Conservation (phyloP, 441 rosid genomes). For the Syzygium malaccense region DNA sequence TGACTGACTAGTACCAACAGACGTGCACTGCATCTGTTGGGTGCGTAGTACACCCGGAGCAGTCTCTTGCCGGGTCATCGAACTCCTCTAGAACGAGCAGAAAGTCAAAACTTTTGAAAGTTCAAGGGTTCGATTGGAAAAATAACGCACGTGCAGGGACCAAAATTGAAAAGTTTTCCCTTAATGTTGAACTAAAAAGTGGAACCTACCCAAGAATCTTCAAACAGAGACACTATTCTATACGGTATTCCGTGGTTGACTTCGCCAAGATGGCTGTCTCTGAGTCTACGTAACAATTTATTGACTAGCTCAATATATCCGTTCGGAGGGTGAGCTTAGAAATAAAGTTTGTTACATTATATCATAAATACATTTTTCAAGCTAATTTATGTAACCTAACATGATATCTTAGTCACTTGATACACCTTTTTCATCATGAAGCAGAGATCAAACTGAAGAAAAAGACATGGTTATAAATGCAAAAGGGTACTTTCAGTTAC, state of each 20-base stretch:
- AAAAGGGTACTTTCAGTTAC: neutral
- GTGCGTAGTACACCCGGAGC: neutral
- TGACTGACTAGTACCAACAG: neutral
- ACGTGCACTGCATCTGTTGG: neutral
- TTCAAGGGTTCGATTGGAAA: neutral
- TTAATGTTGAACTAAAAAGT: neutral
- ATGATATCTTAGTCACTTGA: rapidly evolving
- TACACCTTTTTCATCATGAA: neutral
- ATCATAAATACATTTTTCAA: neutral
- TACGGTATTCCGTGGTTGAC: neutral
- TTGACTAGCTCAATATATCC: neutral
- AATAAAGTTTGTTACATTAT: neutral
- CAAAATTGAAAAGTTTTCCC: neutral
- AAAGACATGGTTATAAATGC: neutral
- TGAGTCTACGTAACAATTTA: neutral
- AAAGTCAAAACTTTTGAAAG: neutral
- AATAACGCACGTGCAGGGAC: neutral
- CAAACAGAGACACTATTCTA: neutral
- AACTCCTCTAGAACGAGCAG: neutral
- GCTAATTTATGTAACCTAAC: neutral
- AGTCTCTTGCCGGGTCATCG: neutral
- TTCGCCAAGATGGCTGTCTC: neutral
- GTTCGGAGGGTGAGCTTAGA: neutral
- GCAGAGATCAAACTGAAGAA: neutral
- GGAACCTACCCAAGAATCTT: neutral